Evolutionary conservation across 805 yeast species (phyloP), one percentile per base, ranked within the genome.

Genomic region (Barnettozyma populi): DNA sequence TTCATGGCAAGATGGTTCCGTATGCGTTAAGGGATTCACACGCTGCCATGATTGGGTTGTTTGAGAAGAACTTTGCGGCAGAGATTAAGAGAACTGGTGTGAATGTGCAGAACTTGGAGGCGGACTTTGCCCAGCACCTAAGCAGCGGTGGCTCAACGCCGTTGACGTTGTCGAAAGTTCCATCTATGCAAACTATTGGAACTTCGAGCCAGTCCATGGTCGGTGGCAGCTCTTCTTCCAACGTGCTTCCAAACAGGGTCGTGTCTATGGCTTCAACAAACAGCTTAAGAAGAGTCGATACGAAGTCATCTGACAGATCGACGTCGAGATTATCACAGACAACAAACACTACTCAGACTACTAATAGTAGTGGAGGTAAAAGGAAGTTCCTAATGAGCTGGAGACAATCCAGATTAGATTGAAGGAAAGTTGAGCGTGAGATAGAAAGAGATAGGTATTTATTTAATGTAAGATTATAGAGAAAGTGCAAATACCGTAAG

Each of bases 1-100:
- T 87, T 41, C 96, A 89, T 62, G 86, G 82, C 1, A 73, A 76
- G 54, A 69, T 86, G 49, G 74, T 86, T 14, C 79, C 86, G 2
- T 60, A 71, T 2, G 60, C 71, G 11, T 70, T 87, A 70, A 75
- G 69, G 54, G 74, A 76, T 2, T 76, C 87, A 20, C 96, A 89
- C 59, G 76, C 76, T n/a, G 75, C 81, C 13, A 70, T 89, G 66
- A 52, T 80, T 35, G 76, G 74, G 31, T 65, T 88, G 48, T 87
- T 78, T 68, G 73, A 72, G 53, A 75, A 75, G 66, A 86, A 88
- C 61, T 89, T 89, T 65, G 68, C 69, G 24, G 74, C 69, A 7
- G 96, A 89, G 55, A 82, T 90, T 36, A 50, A 50, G 45, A 61
- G 65, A 45, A 65, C 70, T 27, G 54, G 59, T 1, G 52, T 70